A percentile compares a stretch with the other conserved stretches of the same genome.
phyloP scores from a whole-genome alignment of 306 rosid genomes.

The Glycine tomentella region DNA sequence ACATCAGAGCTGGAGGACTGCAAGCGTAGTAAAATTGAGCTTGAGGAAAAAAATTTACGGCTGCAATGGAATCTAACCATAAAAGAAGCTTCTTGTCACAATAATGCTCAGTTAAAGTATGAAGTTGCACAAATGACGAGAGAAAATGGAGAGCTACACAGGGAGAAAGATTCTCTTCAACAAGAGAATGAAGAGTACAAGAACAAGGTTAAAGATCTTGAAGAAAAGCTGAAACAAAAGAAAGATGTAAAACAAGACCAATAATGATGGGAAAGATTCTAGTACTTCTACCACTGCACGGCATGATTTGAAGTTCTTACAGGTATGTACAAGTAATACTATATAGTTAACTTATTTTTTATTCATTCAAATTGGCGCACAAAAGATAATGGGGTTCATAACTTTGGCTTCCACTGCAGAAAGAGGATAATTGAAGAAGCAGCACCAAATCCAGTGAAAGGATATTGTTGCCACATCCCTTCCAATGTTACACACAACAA shows the following conservation, averaged over 20 bases:
- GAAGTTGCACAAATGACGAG: slow-evolving; percentile 51
- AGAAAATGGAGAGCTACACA: slow-evolving; percentile 45
- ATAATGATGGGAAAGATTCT: slow-evolving; percentile 10
- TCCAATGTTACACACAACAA: slow-evolving; percentile 17
- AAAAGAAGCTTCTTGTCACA: slow-evolving; percentile 49
- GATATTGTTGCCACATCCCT: neutral
- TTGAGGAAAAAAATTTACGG: slow-evolving; percentile 55
- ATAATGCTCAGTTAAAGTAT: slow-evolving; percentile 51
- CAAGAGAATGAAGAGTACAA: slow-evolving; percentile 53
- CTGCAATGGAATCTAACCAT: slow-evolving; percentile 54
- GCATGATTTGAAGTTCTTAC: slow-evolving; percentile 33
- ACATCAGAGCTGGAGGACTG: slow-evolving; percentile 54
- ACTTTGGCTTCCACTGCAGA: slow-evolving; percentile 37
- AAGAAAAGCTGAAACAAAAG: slow-evolving; percentile 50
- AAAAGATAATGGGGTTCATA: slow-evolving; percentile 1
- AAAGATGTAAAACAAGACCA: slow-evolving; percentile 42
- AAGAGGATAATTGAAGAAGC: slow-evolving; percentile 2
- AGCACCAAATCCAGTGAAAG: neutral
- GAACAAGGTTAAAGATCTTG: slow-evolving; percentile 50
- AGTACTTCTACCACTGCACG: no score
- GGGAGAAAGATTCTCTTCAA: slow-evolving; percentile 47
- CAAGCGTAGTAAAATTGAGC: slow-evolving; percentile 45
- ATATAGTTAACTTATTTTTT: neutral
- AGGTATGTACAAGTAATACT: slow-evolving; percentile 24
- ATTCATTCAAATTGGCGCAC: neutral